Evolutionary conservation across 495 filamentous ascomycete genomes (phyloP).

Genomic region (Xylona heveae): DNA sequence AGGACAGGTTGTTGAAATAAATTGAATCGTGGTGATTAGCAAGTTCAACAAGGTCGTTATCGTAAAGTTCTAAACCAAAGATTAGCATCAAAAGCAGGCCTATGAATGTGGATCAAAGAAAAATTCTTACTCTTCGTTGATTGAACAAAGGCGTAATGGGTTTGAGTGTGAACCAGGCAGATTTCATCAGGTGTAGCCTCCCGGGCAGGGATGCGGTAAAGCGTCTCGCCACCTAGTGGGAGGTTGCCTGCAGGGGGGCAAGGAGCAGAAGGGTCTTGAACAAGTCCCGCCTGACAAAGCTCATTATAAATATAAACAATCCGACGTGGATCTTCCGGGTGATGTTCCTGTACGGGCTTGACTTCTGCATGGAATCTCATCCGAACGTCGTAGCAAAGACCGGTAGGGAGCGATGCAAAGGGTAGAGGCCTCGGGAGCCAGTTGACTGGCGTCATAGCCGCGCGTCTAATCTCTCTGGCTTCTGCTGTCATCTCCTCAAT

Average conservation of each 20-base stretch:
- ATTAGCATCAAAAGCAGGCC: background rate
- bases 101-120: too few species aligned
- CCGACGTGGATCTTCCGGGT: slow-evolving; percentile 82
- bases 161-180: slow-evolving; percentile 46
- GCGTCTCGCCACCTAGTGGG: slow-evolving; percentile 21
- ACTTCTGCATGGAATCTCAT: slow-evolving; percentile 76
- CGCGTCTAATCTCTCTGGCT: too few species aligned
- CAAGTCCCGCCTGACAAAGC: slow-evolving; percentile 55
- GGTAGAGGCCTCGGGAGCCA: slow-evolving; percentile 11
- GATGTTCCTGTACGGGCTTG: slow-evolving; percentile 39
- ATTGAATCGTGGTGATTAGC: slow-evolving; percentile 59
- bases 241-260: slow-evolving; percentile 22
- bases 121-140: slow-evolving; percentile 26
- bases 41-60: slow-evolving; percentile 41
- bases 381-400: slow-evolving; percentile 73
- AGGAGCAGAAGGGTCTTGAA: slow-evolving; percentile 31
- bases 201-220: slow-evolving; percentile 57
- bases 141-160: slow-evolving; percentile 60
- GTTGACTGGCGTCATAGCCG: too few species aligned
- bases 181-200: slow-evolving; percentile 59
- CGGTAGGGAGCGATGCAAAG: slow-evolving; percentile 32
- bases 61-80: slow-evolving; percentile 20
- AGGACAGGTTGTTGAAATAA: slow-evolving; percentile 72
- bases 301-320: slow-evolving; percentile 79
- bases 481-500: too few species aligned